Evolutionary conservation across 805 yeast species (phyloP).

Genomic region (Metschnikowia proteae): DNA sequence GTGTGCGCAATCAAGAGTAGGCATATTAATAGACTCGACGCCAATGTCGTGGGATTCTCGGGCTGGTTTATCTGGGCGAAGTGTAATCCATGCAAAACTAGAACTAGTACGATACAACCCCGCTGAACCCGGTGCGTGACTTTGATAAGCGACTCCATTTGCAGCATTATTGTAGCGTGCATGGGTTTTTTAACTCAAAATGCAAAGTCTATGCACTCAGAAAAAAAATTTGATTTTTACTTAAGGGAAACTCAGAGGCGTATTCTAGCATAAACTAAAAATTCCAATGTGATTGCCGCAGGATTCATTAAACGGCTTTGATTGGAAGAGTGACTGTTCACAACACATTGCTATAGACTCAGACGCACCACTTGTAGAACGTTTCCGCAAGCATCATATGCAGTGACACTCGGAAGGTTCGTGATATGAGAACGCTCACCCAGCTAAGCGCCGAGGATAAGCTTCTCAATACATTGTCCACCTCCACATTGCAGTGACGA

Average conservation of each 20-base stretch:
- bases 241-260: too few species aligned
- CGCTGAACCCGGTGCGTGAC: not conserved
- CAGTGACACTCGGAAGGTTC: not conserved
- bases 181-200: too few species aligned
- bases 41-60: not conserved
- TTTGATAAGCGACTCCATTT: not conserved
- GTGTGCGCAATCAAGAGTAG: not conserved
- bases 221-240: too few species aligned
- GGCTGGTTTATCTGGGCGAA: not conserved
- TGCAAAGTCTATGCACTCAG: too few species aligned
- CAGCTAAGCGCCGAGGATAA: not conserved
- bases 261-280: too few species aligned
- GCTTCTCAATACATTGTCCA: not conserved
- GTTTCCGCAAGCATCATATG: slow-evolving; percentile 3
- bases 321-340: too few species aligned
- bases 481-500: not conserved
- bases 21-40: not conserved
- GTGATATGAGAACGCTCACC: slow-evolving; percentile 6
- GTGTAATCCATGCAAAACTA: not conserved
- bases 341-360: not conserved
- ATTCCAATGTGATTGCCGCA: too few species aligned
- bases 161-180: not conserved
- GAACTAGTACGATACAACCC: not conserved
- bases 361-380: slow-evolving; percentile 1
- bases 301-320: too few species aligned